A percentile compares a stretch with the other conserved stretches of the same genome.
Conservation (phyloP, 164 flowering plant species). For the Vitis riparia region DNA sequence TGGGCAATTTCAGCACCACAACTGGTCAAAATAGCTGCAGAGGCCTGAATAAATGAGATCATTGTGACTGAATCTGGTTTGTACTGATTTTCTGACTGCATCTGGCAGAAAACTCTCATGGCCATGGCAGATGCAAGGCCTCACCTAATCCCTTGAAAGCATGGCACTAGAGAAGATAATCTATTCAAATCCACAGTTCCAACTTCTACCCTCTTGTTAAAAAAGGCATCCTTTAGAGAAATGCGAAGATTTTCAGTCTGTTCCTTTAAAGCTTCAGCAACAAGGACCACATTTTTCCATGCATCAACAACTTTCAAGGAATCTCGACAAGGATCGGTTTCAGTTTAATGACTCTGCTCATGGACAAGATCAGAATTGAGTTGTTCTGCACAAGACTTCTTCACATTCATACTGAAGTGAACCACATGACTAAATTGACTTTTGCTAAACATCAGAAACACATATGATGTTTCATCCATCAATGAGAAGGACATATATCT, state of each 20-base stretch:
- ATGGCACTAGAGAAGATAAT: conserved; percentile 49
- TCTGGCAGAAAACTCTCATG: conserved; percentile 24
- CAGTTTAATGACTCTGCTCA: conserved; percentile 15
- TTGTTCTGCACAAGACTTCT: conserved; percentile 17
- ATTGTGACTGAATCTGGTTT: conserved; percentile 35
- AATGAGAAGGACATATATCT: conserved; percentile 47
- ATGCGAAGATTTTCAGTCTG: conserved; percentile 29
- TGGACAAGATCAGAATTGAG: conserved; percentile 4
- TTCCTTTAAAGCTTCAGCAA: conserved; percentile 53
- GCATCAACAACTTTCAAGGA: conserved; percentile 20
- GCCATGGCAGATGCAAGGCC: conserved; percentile 58
- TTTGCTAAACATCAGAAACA: conserved; percentile 51
- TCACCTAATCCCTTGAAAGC: conserved; percentile 75
- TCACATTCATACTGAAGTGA: conserved; percentile 9
- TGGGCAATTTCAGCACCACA: conserved; percentile 25
- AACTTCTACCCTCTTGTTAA: conserved; percentile 15
- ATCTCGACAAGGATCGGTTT: conserved; percentile 23
- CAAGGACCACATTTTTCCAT: conserved; percentile 34
- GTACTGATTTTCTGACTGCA: conserved; percentile 27
- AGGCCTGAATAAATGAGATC: conserved; percentile 27
- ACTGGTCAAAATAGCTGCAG: conserved; percentile 14
- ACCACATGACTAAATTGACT: conserved; percentile 30
- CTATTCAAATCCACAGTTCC: conserved; percentile 30
- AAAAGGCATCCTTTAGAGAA: conserved; percentile 27
- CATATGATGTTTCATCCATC: conserved; percentile 74